phyloP scores from a whole-genome alignment of 2,329 filamentous ascomycete species.

The Sphaerulina musiva region DNA sequence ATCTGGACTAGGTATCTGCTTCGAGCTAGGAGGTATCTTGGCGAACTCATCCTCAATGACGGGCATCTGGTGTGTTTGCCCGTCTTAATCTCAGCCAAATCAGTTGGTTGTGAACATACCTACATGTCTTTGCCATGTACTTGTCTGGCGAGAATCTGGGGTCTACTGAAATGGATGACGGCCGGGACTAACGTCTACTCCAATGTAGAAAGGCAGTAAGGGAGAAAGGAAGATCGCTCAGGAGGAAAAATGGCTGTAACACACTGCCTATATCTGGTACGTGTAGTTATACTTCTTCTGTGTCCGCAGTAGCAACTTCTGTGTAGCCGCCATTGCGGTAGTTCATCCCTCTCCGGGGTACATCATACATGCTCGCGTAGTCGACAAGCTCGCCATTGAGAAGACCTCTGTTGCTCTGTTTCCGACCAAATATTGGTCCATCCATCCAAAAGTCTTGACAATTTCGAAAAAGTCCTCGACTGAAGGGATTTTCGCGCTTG shows the following conservation, averaged over 20 bases:
- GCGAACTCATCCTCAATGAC: too few species aligned
- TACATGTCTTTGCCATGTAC: too few species aligned
- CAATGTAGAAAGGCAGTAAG: too few species aligned
- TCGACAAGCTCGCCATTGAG: conserved; percentile 74
- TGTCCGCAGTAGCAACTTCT: conserved; percentile 51
- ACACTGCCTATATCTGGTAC: not conserved
- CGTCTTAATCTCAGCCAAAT: too few species aligned
- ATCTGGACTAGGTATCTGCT: too few species aligned
- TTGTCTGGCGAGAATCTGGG: too few species aligned
- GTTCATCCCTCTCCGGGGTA: conserved; percentile 62
- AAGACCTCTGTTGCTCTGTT: conserved; percentile 64
- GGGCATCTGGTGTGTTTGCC: too few species aligned
- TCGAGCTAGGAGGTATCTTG: too few species aligned
- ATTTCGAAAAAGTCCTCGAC: conserved; percentile 73
- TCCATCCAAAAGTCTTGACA: conserved; percentile 98
- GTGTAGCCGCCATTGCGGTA: conserved; percentile 54
- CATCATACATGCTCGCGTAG: conserved; percentile 85
- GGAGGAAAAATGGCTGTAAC: not conserved
- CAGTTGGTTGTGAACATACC: too few species aligned
- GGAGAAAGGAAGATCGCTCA: too few species aligned
- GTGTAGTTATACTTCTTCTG: conserved; percentile 30
- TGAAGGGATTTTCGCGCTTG: conserved; percentile 70
- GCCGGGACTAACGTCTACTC: too few species aligned
- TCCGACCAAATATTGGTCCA: conserved; percentile 71
- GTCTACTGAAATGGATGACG: too few species aligned